These are phyloP conservation scores for Epichloe sylvatica DNA, from an alignment of 2,329 filamentous ascomycete species.

Conservation along the genomic window DNA sequence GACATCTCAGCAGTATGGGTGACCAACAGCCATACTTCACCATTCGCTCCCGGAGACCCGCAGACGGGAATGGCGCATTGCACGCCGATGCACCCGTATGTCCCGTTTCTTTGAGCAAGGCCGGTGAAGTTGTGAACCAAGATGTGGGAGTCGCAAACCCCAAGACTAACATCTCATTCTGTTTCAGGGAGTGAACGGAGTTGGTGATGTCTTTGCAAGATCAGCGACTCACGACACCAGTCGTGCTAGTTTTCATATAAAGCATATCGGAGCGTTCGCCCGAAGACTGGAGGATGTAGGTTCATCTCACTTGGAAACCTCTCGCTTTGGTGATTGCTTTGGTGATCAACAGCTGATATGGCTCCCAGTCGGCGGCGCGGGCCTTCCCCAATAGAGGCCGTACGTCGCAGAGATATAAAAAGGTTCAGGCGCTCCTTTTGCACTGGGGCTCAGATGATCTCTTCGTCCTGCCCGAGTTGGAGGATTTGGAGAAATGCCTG, in stretches of 20 bases:
- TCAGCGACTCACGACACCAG: conserved; percentile 42
- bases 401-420: conserved; percentile 39
- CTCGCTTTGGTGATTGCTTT: too few relatives aligned
- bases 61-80: conserved; percentile 31
- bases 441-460: conserved; percentile 46
- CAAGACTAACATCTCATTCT: too few relatives aligned
- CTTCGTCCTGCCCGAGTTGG: conserved; percentile 43
- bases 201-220: conserved; percentile 16
- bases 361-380: conserved; percentile 34
- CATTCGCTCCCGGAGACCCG: conserved; percentile 35
- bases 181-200: conserved; percentile 1
- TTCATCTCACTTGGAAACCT: conserved; percentile 6
- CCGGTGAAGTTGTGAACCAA: background rate
- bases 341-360: background rate
- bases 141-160: background rate
- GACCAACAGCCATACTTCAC: conserved; percentile 37
- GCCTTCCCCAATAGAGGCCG: conserved; percentile 43
- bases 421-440: conserved; percentile 39
- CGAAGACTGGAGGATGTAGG: conserved; percentile 40
- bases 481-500: conserved; percentile 41
- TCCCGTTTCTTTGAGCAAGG: conserved; percentile 8
- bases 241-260: conserved; percentile 43
- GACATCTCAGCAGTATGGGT: conserved; percentile 19
- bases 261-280: conserved; percentile 40
- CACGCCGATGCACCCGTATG: conserved; percentile 36